Evolutionary conservation across 768 basidiomycete genomes (phyloP), one percentile per base, ranked within the genome.

Genomic region (Trametes cinnabarina): DNA sequence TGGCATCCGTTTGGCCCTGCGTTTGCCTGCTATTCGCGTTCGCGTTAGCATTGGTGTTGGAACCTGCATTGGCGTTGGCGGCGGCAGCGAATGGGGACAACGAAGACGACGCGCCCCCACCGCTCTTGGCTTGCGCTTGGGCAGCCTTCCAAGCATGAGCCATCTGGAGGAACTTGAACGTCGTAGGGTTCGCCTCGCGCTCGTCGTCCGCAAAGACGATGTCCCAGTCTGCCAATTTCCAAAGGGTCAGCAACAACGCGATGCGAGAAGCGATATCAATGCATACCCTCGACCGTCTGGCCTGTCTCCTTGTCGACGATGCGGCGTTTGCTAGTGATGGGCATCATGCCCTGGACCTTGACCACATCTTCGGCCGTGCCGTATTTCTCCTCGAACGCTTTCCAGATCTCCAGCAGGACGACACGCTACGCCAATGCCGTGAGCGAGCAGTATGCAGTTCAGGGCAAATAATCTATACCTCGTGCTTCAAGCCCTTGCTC

Each of bases 131-230:
- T 51, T 83, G 79, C 4, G 73, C 77, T 51, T 83, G 79, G 1
- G 82, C 66, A 52, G 74, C 78, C 65, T 87, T 88, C 95, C 95
- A 98, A 0, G 87, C 88, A 68, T 95, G 94, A 0, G 96, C 96
- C 80, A 90, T 92, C 70, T 95, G 89, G 69, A 98, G 77, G 79
- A 98, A 94, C 68, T 94, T 96, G 87, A 94, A 96, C 0, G 92
- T 84, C 0, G 92, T 87, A 0, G 95, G 92, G 67, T 97, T 96
- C 44, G 88, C 84, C 67, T 96, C 95, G 51, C 88, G 82, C 68
- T 97, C 94, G 80, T 98, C 96, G 77, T 98, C 96, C 25, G 94
- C 87, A 72, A 98, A 98, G 20, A 95, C 87, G 67, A 95, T 84
- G 68, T 96, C 95, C 87, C 90, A 96, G 66, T 96, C 95, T 94